Evolutionary conservation across 2,329 filamentous ascomycete species (phyloP).

Genomic region (Ceratocystis huliohia): DNA sequence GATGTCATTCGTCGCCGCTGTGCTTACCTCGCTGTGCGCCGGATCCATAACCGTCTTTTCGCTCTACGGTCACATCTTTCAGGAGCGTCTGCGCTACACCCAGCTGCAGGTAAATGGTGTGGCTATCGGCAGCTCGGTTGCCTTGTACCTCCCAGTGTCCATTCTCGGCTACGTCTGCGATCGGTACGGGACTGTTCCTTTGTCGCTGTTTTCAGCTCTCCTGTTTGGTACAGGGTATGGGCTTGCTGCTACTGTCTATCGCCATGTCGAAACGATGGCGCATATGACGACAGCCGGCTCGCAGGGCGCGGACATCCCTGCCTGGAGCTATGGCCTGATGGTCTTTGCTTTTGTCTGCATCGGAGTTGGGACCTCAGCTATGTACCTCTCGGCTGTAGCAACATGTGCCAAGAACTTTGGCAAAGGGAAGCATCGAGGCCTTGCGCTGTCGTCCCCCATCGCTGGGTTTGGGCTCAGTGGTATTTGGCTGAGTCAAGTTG

Average conservation of each 20-base stretch:
- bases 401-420: constrained; percentile 98
- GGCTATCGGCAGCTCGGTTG: constrained; percentile 72
- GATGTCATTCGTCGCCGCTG: constrained; percentile 40
- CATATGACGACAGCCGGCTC: constrained; percentile 28
- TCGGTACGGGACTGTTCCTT: constrained; percentile 64
- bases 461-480: constrained; percentile 86
- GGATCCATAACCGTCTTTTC: constrained; percentile 90
- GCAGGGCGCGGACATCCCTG: constrained; percentile 26
- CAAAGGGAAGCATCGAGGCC: constrained; percentile 69
- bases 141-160: constrained; percentile 85
- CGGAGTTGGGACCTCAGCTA: constrained; percentile 69
- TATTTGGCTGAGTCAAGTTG: constrained; percentile 90
- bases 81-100: constrained; percentile 71
- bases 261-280: constrained; percentile 30
- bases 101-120: constrained; percentile 88
- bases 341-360: constrained; percentile 70
- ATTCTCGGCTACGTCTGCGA: constrained; percentile 86
- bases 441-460: constrained; percentile 83
- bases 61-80: constrained; percentile 82
- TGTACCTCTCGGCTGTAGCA: constrained; percentile 85
- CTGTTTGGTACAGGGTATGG: constrained; percentile 74
- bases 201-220: constrained; percentile 58
- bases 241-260: constrained; percentile 68
- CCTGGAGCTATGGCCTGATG: constrained; percentile 71
- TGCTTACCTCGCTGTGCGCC: constrained; percentile 57